Evolutionary conservation across 2,329 filamentous ascomycete species (phyloP).

Genomic region (Cladorrhinum sp.): DNA sequence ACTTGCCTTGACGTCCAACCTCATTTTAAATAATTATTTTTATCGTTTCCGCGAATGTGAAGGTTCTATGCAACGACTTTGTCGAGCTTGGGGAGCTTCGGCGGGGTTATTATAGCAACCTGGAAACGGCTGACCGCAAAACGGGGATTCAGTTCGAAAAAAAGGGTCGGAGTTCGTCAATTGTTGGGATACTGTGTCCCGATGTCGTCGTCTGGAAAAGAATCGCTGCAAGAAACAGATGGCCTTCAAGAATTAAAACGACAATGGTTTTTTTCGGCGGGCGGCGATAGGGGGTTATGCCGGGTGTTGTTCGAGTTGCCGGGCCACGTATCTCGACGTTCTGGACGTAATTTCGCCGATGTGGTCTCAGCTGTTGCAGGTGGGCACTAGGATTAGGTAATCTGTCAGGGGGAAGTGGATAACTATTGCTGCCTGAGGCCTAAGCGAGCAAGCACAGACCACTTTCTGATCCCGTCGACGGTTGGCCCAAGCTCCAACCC

Average conservation of each 20-base stretch:
- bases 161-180: slow-evolving; percentile 13
- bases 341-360: slow-evolving; percentile 30
- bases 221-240: not conserved
- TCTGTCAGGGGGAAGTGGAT: not conserved
- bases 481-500: not conserved
- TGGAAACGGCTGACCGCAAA: slow-evolving; percentile 16
- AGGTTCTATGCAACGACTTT: slow-evolving; percentile 13
- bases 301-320: slow-evolving; percentile 20
- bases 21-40: slow-evolving; percentile 26
- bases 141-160: slow-evolving; percentile 13
- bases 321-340: slow-evolving; percentile 27
- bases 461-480: not conserved
- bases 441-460: not conserved
- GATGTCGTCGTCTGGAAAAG: not conserved
- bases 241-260: not conserved
- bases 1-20: slow-evolving; percentile 31
- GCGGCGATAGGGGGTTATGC: slow-evolving; percentile 13
- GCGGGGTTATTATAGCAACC: slow-evolving; percentile 19
- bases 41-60: slow-evolving; percentile 4
- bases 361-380: slow-evolving; percentile 26
- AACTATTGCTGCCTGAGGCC: slow-evolving; percentile 10
- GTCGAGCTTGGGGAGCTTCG: slow-evolving; percentile 24
- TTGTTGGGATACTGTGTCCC: slow-evolving; percentile 1
- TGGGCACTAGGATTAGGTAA: slow-evolving; percentile 26
- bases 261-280: slow-evolving; percentile 4